Percentiles rank a stretch among this genome's conserved stretches.
Conservation (phyloP, 2,329 filamentous ascomycete species). For the Cucurbitaria berberidis region DNA sequence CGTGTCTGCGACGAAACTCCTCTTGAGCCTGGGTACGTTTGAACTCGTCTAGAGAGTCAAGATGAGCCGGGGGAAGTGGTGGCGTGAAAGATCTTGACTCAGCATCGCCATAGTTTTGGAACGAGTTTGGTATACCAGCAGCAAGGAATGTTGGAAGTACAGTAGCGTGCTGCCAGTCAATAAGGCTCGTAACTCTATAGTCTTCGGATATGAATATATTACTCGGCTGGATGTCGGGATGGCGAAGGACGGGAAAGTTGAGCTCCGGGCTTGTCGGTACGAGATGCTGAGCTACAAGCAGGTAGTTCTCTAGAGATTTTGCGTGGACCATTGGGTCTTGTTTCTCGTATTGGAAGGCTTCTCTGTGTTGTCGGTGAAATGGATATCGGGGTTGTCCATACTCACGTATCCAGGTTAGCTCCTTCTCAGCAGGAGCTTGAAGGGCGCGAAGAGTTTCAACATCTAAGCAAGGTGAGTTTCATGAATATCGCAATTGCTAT, state of each 20-base stretch:
- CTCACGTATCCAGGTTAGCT: slow-evolving; percentile 29
- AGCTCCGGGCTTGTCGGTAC: slow-evolving; percentile 23
- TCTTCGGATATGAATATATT: slow-evolving; percentile 44
- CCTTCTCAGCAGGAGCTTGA: slow-evolving; percentile 29
- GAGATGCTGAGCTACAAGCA: slow-evolving; percentile 25
- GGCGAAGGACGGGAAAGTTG: slow-evolving; percentile 34
- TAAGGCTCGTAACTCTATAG: slow-evolving; percentile 45
- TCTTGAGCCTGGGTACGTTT: slow-evolving; percentile 26
- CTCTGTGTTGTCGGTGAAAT: slow-evolving; percentile 27
- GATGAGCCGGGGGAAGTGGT: slow-evolving; percentile 24
- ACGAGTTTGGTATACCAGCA: slow-evolving; percentile 47
- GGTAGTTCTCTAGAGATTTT: slow-evolving; percentile 22
- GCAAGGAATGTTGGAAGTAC: slow-evolving; percentile 48
- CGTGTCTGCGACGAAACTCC: slow-evolving; percentile 32
- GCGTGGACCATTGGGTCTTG: slow-evolving; percentile 24
- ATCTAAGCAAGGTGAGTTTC: no score
- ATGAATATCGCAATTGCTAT: no score
- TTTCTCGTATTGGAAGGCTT: slow-evolving; percentile 28
- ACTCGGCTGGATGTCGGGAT: slow-evolving; percentile 45
- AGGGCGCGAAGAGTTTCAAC: no score
- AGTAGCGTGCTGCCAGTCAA: slow-evolving; percentile 52
- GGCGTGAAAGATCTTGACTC: slow-evolving; percentile 25
- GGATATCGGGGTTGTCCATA: slow-evolving; percentile 28
- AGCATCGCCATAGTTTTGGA: slow-evolving; percentile 50
- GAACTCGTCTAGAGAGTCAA: slow-evolving; percentile 19